These are phyloP conservation scores for Podospora pseudopauciseta DNA, from an alignment of 495 filamentous ascomycete species.

Conservation along the genomic window DNA sequence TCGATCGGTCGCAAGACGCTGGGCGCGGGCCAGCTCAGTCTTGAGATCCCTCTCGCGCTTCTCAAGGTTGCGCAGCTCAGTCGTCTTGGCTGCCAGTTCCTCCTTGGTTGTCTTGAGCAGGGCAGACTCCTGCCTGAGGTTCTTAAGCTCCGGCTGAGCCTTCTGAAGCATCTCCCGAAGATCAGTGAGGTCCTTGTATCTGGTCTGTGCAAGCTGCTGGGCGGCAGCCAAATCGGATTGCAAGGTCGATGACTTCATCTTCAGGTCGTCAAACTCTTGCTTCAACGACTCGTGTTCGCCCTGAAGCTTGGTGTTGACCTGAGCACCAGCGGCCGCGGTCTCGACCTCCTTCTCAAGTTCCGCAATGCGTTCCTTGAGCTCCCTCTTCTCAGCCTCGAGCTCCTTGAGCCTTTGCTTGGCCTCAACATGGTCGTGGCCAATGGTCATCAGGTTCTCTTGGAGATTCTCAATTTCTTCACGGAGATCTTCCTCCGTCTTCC, in stretches of 20 bases:
- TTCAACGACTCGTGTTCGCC: slow-evolving; percentile 58
- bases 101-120: slow-evolving; percentile 68
- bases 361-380: slow-evolving; percentile 57
- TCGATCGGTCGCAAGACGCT: slow-evolving; percentile 63
- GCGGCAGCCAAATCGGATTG: slow-evolving; percentile 84
- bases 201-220: slow-evolving; percentile 74
- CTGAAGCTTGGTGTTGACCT: slow-evolving; percentile 50
- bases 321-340: slow-evolving; percentile 29
- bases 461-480: slow-evolving; percentile 83
- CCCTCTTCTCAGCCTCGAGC: slow-evolving; percentile 42
- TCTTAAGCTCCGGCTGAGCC: slow-evolving; percentile 77
- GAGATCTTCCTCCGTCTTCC: slow-evolving; percentile 73
- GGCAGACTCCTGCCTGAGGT: slow-evolving; percentile 68
- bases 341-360: slow-evolving; percentile 63
- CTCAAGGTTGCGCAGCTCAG: slow-evolving; percentile 71
- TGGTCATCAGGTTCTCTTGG: slow-evolving; percentile 67
- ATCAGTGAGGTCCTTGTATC: slow-evolving; percentile 85
- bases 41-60: slow-evolving; percentile 75
- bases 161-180: slow-evolving; percentile 75
- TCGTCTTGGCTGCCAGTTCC: slow-evolving; percentile 62
- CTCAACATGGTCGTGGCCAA: slow-evolving; percentile 78
- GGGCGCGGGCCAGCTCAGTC: slow-evolving; percentile 64
- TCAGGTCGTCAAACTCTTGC: slow-evolving; percentile 71
- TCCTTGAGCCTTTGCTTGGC: slow-evolving; percentile 72
- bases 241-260: slow-evolving; percentile 61